Evolutionary conservation across 768 basidiomycete genomes (phyloP).

Genomic region (Trametes meyenii): DNA sequence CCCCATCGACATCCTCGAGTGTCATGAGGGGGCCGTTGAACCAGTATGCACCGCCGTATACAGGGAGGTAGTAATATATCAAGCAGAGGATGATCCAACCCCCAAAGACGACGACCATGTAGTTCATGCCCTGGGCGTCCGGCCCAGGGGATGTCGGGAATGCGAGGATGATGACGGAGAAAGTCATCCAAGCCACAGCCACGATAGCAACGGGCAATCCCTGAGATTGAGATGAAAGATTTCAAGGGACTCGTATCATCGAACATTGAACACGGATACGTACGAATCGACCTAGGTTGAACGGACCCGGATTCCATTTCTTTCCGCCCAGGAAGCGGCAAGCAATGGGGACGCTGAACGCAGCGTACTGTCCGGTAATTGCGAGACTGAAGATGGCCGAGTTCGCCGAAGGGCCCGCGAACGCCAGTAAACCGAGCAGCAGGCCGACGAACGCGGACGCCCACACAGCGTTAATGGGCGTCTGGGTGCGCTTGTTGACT

Average conservation of each 20-base stretch:
- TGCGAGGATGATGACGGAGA: slow-evolving; percentile 37
- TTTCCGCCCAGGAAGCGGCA: slow-evolving; percentile 36
- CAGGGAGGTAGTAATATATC: slow-evolving; percentile 40
- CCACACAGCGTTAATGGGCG: slow-evolving; percentile 61
- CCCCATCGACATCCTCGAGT: background rate
- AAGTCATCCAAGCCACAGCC: slow-evolving; percentile 42
- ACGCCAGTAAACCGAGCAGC: slow-evolving; percentile 58
- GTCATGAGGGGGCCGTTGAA: slow-evolving; percentile 31
- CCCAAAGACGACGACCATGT: slow-evolving; percentile 40
- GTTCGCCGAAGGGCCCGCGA: slow-evolving; percentile 53
- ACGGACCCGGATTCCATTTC: slow-evolving; percentile 39
- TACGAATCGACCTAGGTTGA: slow-evolving; percentile 37
- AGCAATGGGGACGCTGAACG: slow-evolving; percentile 38
- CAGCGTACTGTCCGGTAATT: slow-evolving; percentile 30
- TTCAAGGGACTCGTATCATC: background rate
- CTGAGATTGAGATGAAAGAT: slow-evolving; percentile 12
- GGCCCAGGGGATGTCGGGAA: slow-evolving; percentile 40
- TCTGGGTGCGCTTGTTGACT: slow-evolving; percentile 53
- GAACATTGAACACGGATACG: background rate
- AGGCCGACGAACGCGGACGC: slow-evolving; percentile 51
- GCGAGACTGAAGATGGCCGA: slow-evolving; percentile 40
- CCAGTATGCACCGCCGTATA: slow-evolving; percentile 34
- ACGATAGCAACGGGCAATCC: slow-evolving; percentile 37
- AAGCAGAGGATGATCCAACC: slow-evolving; percentile 39
- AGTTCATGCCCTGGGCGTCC: slow-evolving; percentile 42